These are phyloP conservation scores for Wallacemonas sp. DNA, from an alignment of 208 protist genomes.

Conservation along the genomic window DNA sequence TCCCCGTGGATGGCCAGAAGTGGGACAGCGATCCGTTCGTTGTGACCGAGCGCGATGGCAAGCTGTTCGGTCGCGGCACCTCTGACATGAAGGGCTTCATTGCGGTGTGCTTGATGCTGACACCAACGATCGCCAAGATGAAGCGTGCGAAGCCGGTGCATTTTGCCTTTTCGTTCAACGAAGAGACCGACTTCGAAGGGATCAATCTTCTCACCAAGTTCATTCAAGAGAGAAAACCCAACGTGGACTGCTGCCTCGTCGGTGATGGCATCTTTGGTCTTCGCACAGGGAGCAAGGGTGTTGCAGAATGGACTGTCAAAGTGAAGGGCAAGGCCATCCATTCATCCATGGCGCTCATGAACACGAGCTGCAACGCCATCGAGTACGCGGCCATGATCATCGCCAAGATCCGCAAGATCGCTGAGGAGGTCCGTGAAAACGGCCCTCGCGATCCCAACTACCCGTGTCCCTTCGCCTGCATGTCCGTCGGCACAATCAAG, in stretches of 20 bases:
- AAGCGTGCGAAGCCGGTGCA: slow-evolving; percentile 49
- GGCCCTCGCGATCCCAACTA: slow-evolving; percentile 20
- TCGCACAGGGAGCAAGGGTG: slow-evolving; percentile 29
- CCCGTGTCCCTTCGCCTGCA: slow-evolving; percentile 24
- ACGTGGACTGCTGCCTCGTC: slow-evolving; percentile 47
- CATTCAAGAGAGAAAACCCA: slow-evolving; percentile 22
- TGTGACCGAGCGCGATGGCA: slow-evolving; percentile 46
- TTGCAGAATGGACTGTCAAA: slow-evolving; percentile 21
- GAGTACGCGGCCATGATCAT: slow-evolving; percentile 43
- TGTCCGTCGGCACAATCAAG: slow-evolving; percentile 31
- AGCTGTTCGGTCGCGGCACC: slow-evolving; percentile 56
- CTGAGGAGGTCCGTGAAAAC: slow-evolving; percentile 19
- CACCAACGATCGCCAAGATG: slow-evolving; percentile 41
- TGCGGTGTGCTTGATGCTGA: slow-evolving; percentile 41
- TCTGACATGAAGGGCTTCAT: slow-evolving; percentile 68
- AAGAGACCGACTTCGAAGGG: slow-evolving; percentile 41
- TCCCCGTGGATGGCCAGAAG: slow-evolving; percentile 69
- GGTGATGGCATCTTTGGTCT: slow-evolving; percentile 21
- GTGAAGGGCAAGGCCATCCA: slow-evolving; percentile 47
- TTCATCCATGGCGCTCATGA: slow-evolving; percentile 40
- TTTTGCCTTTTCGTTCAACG: slow-evolving; percentile 51
- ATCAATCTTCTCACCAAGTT: slow-evolving; percentile 26
- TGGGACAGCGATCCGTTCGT: slow-evolving; percentile 61
- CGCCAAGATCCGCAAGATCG: slow-evolving; percentile 26
- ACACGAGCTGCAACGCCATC: slow-evolving; percentile 38